These are phyloP conservation scores for Cicer bijugum DNA, from an alignment of 306 rosid genomes.

Conservation along the genomic window DNA sequence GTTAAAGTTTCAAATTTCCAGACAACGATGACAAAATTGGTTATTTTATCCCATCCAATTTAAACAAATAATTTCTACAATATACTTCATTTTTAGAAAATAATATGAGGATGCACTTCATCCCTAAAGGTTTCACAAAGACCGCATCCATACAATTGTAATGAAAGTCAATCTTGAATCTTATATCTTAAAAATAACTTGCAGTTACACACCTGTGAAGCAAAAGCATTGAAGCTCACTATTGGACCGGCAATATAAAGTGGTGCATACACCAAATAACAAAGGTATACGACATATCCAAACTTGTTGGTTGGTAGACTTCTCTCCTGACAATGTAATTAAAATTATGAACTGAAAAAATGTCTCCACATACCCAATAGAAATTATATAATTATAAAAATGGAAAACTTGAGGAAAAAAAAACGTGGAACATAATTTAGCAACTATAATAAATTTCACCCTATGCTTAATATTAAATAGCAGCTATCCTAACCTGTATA, in stretches of 20 bases:
- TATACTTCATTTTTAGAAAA: slow-evolving; percentile 38
- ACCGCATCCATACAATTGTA: slow-evolving; percentile 21
- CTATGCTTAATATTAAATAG: slow-evolving; percentile 39
- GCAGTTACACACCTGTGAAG: slow-evolving; percentile 77
- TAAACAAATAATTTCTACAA: slow-evolving; percentile 14
- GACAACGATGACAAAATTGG: slow-evolving; percentile 4
- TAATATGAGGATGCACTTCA: slow-evolving; percentile 31
- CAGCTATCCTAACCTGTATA: slow-evolving; percentile 78
- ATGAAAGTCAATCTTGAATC: slow-evolving; percentile 34
- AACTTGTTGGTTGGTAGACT: slow-evolving; percentile 65
- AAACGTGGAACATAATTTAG: slow-evolving; percentile 31
- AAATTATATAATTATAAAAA: slow-evolving; percentile 30
- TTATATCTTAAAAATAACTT: slow-evolving; percentile 29
- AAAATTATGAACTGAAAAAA: slow-evolving; percentile 42
- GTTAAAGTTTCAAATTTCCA: slow-evolving; percentile 31
- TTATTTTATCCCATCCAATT: background rate
- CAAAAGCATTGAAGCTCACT: slow-evolving; percentile 91
- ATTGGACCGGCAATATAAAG: slow-evolving; percentile 93
- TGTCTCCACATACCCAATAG: slow-evolving; percentile 12
- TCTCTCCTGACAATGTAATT: slow-evolving; percentile 67
- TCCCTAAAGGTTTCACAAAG: slow-evolving; percentile 33
- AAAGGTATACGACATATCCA: slow-evolving; percentile 63
- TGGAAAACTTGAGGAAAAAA: slow-evolving; percentile 19
- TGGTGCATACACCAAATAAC: slow-evolving; percentile 89
- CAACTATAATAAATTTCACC: slow-evolving; percentile 33